These are phyloP conservation scores for Tetraselmis striata DNA, from an alignment of 139 green algal genomes.

Conservation along the genomic window DNA sequence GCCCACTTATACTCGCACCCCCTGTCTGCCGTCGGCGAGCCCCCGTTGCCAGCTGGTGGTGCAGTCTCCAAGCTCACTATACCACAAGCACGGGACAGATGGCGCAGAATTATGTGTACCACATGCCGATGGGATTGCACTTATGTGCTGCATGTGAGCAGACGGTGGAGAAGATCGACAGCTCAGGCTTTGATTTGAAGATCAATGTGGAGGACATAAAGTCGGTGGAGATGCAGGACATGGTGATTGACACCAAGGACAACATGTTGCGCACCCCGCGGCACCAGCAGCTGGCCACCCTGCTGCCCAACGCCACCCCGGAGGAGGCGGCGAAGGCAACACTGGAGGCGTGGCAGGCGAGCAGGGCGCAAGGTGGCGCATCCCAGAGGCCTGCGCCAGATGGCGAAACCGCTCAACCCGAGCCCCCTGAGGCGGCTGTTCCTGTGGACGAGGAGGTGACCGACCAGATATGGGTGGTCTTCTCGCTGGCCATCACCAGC, in stretches of 20 bases:
- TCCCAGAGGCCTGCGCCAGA: not conserved
- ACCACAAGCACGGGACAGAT: not conserved
- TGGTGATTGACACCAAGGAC: not conserved
- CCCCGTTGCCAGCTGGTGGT: not conserved
- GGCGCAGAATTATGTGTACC: not conserved
- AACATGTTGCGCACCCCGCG: not conserved
- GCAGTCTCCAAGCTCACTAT: not conserved
- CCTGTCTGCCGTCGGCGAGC: not conserved
- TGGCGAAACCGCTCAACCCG: too few relatives aligned
- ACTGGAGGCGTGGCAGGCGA: not conserved
- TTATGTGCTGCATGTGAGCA: not conserved
- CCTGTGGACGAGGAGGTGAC: not conserved
- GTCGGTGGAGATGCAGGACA: not conserved
- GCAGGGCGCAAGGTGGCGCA: too few relatives aligned
- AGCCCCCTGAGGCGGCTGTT: too few relatives aligned
- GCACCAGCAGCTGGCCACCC: not conserved
- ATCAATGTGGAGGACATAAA: not conserved
- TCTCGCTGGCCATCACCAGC: not conserved
- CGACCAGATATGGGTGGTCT: not conserved
- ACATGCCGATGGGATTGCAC: not conserved
- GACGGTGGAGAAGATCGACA: not conserved
- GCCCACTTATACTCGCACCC: too few relatives aligned
- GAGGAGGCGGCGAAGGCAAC: not conserved
- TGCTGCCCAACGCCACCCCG: not conserved
- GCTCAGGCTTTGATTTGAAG: not conserved